Evolutionary conservation across 2,329 filamentous ascomycete genomes (phyloP).

Genomic region (Hortaea sp.): DNA sequence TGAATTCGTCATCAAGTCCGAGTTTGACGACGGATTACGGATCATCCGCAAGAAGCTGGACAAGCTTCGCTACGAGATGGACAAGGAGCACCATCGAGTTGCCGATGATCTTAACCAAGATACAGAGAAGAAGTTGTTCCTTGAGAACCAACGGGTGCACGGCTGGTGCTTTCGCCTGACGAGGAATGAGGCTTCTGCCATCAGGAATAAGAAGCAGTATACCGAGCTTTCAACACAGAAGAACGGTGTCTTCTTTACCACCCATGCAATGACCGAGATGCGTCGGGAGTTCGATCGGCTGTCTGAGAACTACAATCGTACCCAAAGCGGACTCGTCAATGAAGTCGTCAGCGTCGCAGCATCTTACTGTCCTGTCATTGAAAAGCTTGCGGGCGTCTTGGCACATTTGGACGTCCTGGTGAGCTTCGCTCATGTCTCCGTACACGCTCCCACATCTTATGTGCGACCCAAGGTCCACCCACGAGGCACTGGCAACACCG

Average conservation of each 20-base stretch:
- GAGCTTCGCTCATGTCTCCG: conserved; percentile 82
- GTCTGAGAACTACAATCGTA: conserved; percentile 88
- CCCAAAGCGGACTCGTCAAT: conserved; percentile 78
- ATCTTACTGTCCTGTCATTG: conserved; percentile 87
- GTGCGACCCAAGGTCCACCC: conserved; percentile 83
- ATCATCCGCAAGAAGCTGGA: conserved; percentile 89
- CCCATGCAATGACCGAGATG: conserved; percentile 64
- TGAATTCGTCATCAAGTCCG: conserved; percentile 97
- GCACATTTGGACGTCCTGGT: conserved; percentile 94
- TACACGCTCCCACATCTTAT: conserved; percentile 87
- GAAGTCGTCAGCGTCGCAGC: conserved; percentile 90
- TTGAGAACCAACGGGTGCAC: conserved; percentile 91
- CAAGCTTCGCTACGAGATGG: conserved; percentile 71
- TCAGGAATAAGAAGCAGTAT: conserved; percentile 81
- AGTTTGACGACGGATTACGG: conserved; percentile 82
- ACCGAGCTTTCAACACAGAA: conserved; percentile 97
- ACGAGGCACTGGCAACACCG: conserved; percentile 76
- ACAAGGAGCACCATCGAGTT: conserved; percentile 66
- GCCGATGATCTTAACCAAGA: conserved; percentile 80
- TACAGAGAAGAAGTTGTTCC: conserved; percentile 94
- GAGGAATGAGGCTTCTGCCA: conserved; percentile 79
- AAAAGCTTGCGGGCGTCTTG: conserved; percentile 76
- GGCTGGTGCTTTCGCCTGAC: conserved; percentile 96
- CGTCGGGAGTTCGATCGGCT: conserved; percentile 90
- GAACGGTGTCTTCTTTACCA: conserved; percentile 98